Conservation (phyloP, 2,329 filamentous ascomycete genomes). For the Sporothrix globosa region DNA sequence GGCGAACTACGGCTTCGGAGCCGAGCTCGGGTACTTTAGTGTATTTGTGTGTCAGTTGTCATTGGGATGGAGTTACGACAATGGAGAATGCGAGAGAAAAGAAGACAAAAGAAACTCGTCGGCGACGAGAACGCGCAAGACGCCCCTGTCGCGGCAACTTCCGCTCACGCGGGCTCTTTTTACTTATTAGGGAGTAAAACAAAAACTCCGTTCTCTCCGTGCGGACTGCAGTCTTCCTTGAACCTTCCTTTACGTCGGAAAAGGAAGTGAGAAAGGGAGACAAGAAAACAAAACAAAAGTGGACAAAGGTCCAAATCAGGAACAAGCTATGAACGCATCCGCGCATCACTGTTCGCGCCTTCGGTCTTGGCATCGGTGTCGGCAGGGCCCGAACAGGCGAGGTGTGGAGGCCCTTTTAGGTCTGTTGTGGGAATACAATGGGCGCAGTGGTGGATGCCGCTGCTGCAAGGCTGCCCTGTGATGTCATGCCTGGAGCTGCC, state of each 20-base stretch:
- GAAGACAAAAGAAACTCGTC: neutral
- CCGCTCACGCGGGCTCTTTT: neutral
- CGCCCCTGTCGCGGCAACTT: too few species aligned
- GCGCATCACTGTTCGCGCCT: slow-evolving; percentile 3
- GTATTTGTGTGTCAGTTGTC: neutral
- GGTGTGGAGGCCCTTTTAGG: neutral
- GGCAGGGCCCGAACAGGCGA: slow-evolving; percentile 19
- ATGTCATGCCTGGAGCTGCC: neutral
- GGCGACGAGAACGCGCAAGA: neutral
- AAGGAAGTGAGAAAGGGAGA: neutral
- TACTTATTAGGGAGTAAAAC: neutral
- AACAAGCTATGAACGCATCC: too few species aligned
- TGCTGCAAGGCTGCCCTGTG: slow-evolving; percentile 6
- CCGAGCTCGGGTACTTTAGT: slow-evolving; percentile 8
- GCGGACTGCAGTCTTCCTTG: too few species aligned
- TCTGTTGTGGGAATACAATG: neutral
- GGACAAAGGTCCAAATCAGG: neutral
- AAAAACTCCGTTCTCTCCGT: too few species aligned
- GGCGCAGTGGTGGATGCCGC: neutral
- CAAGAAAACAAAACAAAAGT: neutral
- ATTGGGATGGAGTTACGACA: neutral
- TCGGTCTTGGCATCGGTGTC: slow-evolving; percentile 21
- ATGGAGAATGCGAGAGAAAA: neutral
- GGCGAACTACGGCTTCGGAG: slow-evolving; percentile 14
- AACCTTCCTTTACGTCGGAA: too few species aligned